Evolutionary conservation across 176 grass and related monocot genomes (phyloP).

Genomic region (Aegilops longissima): DNA sequence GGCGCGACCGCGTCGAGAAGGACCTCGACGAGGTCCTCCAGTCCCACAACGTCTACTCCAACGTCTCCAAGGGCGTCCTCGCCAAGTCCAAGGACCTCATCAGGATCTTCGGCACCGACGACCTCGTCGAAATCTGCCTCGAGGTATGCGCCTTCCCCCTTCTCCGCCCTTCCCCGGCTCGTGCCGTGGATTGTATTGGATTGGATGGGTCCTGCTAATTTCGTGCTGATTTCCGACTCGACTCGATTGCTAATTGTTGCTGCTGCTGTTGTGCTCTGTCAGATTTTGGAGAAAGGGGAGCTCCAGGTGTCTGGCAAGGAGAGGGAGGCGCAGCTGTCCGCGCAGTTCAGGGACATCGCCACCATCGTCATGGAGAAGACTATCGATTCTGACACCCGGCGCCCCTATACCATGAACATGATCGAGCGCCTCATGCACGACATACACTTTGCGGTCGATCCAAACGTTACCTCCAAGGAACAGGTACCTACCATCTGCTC

Average conservation of each 20-base stretch:
- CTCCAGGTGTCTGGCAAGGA: constrained; percentile 97
- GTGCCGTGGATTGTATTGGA: neutral
- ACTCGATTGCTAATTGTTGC: neutral
- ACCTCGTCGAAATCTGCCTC: constrained; percentile 60
- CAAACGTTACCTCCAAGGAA: constrained; percentile 25
- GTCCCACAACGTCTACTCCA: constrained; percentile 65
- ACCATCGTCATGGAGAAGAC: constrained; percentile 98
- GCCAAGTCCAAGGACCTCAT: constrained; percentile 72
- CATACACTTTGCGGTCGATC: constrained; percentile 57
- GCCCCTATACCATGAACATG: constrained; percentile 93
- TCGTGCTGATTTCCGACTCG: neutral
- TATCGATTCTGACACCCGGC: constrained; percentile 69
- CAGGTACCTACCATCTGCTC: neutral
- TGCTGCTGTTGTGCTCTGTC: neutral
- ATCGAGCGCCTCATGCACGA: constrained; percentile 94
- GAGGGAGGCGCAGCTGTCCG: constrained; percentile 80
- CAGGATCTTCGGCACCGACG: constrained; percentile 56
- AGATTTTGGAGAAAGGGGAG: constrained; percentile 95
- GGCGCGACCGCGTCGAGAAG: constrained; percentile 73
- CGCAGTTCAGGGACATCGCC: constrained; percentile 89
- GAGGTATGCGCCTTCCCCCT: constrained; percentile 22
- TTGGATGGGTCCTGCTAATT: neutral
- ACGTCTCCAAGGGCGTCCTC: constrained; percentile 75
- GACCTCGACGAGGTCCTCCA: constrained; percentile 81
- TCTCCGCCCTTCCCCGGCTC: too few species aligned